These are phyloP conservation scores for Spergularia marina DNA, from an alignment of 148 eudicot genomes.

Conservation along the genomic window DNA sequence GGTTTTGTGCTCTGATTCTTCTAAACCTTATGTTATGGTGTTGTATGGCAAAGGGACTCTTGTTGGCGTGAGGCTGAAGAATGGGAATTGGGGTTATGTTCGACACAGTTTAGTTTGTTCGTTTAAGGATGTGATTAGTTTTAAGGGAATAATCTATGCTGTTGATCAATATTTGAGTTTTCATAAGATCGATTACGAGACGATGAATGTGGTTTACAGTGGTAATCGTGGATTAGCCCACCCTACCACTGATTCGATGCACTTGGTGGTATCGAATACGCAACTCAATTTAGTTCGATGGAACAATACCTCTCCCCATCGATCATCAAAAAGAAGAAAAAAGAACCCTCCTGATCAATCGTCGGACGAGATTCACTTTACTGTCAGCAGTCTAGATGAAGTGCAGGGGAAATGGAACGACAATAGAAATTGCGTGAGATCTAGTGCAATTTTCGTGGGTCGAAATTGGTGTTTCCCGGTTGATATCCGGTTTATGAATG, in stretches of 20 bases:
- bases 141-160: neutral
- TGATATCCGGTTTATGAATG: neutral
- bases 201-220: neutral
- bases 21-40: neutral
- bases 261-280: neutral
- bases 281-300: no score
- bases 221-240: neutral
- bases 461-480: neutral
- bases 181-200: neutral
- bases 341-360: no score
- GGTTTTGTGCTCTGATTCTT: neutral
- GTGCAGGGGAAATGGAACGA: neutral
- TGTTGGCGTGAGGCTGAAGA: neutral
- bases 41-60: neutral
- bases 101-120: neutral
- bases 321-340: no score
- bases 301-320: no score
- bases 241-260: neutral
- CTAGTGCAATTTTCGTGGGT: neutral
- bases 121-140: constrained; percentile 7
- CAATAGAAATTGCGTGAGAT: neutral
- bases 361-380: neutral
- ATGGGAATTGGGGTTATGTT: constrained; percentile 9
- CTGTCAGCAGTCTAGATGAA: neutral
- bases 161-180: neutral